A percentile compares a stretch with the other conserved stretches of the same genome.
These are phyloP conservation scores for Arthroderma sp. DNA, from an alignment of 2,329 filamentous ascomycete genomes.

Conservation along the genomic window DNA sequence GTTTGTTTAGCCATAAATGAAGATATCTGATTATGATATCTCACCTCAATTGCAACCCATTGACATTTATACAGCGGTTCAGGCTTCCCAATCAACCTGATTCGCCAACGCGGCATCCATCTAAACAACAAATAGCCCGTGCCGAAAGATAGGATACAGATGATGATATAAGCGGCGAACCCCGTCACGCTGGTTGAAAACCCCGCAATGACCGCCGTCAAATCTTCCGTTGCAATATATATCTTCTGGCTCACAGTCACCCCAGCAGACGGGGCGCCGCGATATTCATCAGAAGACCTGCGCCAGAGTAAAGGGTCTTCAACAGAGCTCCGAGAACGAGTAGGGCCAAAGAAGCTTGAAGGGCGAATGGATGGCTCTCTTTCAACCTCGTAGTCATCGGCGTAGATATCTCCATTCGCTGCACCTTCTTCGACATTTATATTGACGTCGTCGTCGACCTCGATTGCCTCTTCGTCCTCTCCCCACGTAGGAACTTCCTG, in stretches of 20 bases:
- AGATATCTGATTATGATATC: conserved; percentile 11
- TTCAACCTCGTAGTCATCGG: conserved; percentile 15
- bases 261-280: conserved; percentile 36
- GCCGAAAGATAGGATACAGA: conserved; percentile 63
- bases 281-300: conserved; percentile 56
- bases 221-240: conserved; percentile 82
- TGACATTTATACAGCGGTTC: conserved; percentile 60
- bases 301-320: conserved; percentile 55
- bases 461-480: conserved; percentile 39
- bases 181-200: conserved; percentile 67
- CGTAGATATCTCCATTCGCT: conserved; percentile 20
- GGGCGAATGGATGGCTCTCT: conserved; percentile 4
- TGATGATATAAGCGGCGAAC: conserved; percentile 51
- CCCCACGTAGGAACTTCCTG: conserved; percentile 44
- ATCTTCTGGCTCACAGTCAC: conserved; percentile 73
- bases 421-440: conserved; percentile 24
- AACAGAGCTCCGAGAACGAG: conserved; percentile 31
- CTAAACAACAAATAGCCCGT: conserved; percentile 72
- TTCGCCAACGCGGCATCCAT: conserved; percentile 82
- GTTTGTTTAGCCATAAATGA: not conserved
- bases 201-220: conserved; percentile 85
- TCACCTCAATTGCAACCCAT: conserved; percentile 82
- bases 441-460: conserved; percentile 31
- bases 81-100: conserved; percentile 57
- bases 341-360: conserved; percentile 8